Conservation (phyloP, 768 basidiomycete species). For the Dacryopinax spathularia region DNA sequence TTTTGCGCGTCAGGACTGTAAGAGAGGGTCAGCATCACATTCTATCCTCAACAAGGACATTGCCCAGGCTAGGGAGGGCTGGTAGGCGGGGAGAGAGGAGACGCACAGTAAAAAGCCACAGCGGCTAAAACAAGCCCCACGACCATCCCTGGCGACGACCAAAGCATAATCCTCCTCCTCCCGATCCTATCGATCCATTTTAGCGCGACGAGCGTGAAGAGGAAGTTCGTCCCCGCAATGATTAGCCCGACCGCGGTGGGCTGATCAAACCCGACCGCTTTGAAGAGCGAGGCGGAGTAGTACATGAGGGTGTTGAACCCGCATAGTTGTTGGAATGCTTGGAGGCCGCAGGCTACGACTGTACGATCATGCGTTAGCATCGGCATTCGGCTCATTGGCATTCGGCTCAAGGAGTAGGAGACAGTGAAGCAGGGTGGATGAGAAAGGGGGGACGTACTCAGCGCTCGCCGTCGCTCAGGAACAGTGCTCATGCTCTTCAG, state of each 20-base stretch:
- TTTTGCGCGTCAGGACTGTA: constrained; percentile 45
- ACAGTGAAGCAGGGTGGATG: neutral
- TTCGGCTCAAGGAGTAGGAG: neutral
- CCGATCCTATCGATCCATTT: constrained; percentile 61
- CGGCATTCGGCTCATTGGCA: neutral
- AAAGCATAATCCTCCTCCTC: constrained; percentile 53
- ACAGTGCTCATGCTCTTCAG: constrained; percentile 39
- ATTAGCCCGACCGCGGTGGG: constrained; percentile 70
- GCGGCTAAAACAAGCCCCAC: constrained; percentile 48
- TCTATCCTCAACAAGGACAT: constrained; percentile 4
- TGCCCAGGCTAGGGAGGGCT: neutral
- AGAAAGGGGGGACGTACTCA: constrained; percentile 34
- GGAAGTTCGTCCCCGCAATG: constrained; percentile 62
- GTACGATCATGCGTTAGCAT: neutral
- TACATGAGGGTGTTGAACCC: constrained; percentile 64
- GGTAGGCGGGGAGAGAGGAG: neutral
- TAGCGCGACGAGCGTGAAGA: constrained; percentile 63
- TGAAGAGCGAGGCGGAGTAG: constrained; percentile 65
- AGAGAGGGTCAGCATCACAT: constrained; percentile 13
- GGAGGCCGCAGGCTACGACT: constrained; percentile 69
- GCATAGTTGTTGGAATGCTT: constrained; percentile 70
- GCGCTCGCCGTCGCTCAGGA: constrained; percentile 50
- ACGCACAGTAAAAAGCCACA: constrained; percentile 52
- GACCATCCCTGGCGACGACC: constrained; percentile 59
- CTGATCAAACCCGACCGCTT: constrained; percentile 67